Conservation (phyloP, 2,329 filamentous ascomycete genomes). For the Cercospora janseana region DNA sequence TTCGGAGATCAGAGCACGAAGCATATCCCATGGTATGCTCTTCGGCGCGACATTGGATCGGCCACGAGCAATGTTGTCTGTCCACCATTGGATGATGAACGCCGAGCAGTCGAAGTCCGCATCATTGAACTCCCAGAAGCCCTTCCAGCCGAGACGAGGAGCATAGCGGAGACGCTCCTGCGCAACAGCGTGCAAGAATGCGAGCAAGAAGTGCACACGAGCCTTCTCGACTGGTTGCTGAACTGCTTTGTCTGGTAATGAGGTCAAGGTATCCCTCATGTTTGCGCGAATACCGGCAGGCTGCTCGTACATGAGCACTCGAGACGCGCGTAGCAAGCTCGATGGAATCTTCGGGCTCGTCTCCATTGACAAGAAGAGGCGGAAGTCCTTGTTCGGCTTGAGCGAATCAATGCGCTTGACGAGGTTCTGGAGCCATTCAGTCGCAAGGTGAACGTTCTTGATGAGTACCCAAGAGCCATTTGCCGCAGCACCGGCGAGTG, state of each 20-base stretch:
- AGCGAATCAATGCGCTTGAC: constrained; percentile 96
- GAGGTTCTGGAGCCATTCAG: constrained; percentile 92
- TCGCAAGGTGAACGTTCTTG: constrained; percentile 97
- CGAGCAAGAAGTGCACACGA: constrained; percentile 84
- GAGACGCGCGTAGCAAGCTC: constrained; percentile 86
- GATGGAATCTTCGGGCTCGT: constrained; percentile 95
- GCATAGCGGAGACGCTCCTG: constrained; percentile 94
- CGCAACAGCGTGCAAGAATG: constrained; percentile 91
- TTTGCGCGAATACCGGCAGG: constrained; percentile 94
- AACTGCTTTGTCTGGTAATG: constrained; percentile 57
- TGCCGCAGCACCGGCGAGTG: constrained; percentile 86
- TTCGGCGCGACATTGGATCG: constrained; percentile 89
- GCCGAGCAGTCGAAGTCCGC: constrained; percentile 98
- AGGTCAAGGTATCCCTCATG: constrained; percentile 95
- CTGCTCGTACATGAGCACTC: constrained; percentile 97
- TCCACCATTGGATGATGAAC: constrained; percentile 93
- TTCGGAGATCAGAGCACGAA: constrained; percentile 83
- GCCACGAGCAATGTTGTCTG: constrained; percentile 76
- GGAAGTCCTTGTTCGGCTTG: constrained; percentile 89
- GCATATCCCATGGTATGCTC: constrained; percentile 96
- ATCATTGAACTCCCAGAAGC: constrained; percentile 99
- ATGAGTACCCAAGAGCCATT: constrained; percentile 93
- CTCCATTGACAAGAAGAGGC: constrained; percentile 97
- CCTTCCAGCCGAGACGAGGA: constrained; percentile 92
- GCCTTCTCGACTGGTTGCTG: constrained; percentile 88